Evolutionary conservation across 129 eudicot species (phyloP), one percentile per base, ranked within the genome.

Genomic region (Artemisia annua): DNA sequence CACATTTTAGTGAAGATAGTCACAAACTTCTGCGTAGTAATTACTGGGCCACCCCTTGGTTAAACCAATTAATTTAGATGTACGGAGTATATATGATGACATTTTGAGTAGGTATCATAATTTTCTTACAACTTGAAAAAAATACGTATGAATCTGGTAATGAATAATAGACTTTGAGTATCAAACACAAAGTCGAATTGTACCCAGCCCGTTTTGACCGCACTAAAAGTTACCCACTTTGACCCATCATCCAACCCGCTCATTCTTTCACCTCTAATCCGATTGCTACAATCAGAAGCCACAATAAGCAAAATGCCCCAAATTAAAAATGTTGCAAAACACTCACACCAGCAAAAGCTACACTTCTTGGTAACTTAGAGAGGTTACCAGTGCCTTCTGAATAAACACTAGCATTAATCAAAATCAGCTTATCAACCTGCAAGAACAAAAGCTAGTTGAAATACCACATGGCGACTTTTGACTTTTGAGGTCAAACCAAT

Each of bases 391-490:
- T 90, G 60, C 98, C 98, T 81, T 94, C 86, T 61, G 97, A 85
- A 67, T 94, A 94, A 62, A 94, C 98, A 83, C 97, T 90, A 80
- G 96, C 98, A 84, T 88, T 91, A 55, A 90, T 87, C 76, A 94
- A 78, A 78, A 94, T 69, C 83, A 94, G 78, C 83, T 88, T 90
- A 71, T 91, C 90, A 62, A 93, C 98, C 98, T 90, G 89, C 68
- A 53, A 75, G 18, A 67, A 46, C 53, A 56, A 2, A 43, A 63
- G 51, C 28, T 18, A 28, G 11, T 3, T 52, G 3, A 70, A 65
- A 58, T 11, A 56, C 49, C 48, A 30, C 9, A 48, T 16, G 32
- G 48, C 9, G 15, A 19, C 6, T 30, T 74, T 22, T 51, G 66
- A 74, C 28, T 74, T 67, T 75, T 22, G 7, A 54, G 49, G 55